These are phyloP conservation scores for Steccherinum ochraceum DNA, from an alignment of 768 basidiomycete genomes.

Conservation along the genomic window DNA sequence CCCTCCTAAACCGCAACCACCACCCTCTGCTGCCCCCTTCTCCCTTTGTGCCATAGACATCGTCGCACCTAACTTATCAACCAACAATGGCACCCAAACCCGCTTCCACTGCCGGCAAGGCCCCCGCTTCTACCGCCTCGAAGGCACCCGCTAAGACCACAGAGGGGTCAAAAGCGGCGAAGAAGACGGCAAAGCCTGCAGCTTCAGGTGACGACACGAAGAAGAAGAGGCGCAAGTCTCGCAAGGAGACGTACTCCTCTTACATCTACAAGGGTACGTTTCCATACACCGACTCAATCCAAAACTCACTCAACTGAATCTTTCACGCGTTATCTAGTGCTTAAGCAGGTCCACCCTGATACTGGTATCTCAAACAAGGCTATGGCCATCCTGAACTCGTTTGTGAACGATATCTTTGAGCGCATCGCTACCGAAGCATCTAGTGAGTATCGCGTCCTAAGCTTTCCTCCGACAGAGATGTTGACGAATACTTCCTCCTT, in stretches of 20 bases:
- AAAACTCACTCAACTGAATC: not conserved
- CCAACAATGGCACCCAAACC: conserved; percentile 66
- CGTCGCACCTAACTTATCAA: conserved; percentile 32
- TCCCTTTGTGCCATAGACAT: not conserved
- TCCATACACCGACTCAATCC: not conserved
- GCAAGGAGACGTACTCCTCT: conserved; percentile 91
- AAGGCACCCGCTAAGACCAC: conserved; percentile 57
- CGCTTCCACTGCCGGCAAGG: conserved; percentile 81
- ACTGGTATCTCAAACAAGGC: conserved; percentile 99
- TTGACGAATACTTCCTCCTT: not conserved
- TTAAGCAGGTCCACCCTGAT: conserved; percentile 97
- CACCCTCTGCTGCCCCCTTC: conserved; percentile 1
- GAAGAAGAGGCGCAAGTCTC: conserved; percentile 82
- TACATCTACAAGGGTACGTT: conserved; percentile 88
- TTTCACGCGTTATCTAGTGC: no score
- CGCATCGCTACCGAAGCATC: conserved; percentile 87
- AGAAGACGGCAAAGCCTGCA: conserved; percentile 47
- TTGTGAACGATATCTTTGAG: conserved; percentile 93
- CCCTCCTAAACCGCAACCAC: no score
- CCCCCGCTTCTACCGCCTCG: conserved; percentile 57
- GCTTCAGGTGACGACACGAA: conserved; percentile 49
- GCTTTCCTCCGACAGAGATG: not conserved
- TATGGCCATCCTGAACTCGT: conserved; percentile 88
- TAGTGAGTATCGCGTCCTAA: conserved; percentile 41
- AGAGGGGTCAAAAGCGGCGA: conserved; percentile 43